Conservation (phyloP, 2,329 filamentous ascomycete species). For the Aspergillus ochraceus region DNA sequence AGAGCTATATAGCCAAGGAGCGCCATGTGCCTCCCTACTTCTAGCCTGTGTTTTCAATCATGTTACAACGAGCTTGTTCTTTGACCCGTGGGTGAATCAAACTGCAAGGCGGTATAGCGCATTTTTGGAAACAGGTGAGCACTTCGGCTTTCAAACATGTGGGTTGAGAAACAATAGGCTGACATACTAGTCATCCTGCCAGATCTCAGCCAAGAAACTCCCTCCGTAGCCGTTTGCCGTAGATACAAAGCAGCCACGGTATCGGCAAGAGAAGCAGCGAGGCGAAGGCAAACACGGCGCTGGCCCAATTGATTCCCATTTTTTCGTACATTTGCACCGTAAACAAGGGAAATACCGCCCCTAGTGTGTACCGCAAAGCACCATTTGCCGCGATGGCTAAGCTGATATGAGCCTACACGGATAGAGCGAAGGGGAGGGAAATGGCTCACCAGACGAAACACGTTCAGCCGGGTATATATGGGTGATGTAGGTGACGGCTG, state of each 20-base stretch:
- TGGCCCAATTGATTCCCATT: slow-evolving; percentile 11
- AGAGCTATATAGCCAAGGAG: too few species aligned
- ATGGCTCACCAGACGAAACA: slow-evolving; percentile 1
- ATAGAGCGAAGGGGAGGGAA: too few species aligned
- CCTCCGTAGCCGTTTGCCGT: neutral
- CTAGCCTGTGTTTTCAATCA: too few species aligned
- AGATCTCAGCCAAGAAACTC: neutral
- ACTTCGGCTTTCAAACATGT: too few species aligned
- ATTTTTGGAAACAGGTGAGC: too few species aligned
- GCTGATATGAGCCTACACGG: too few species aligned
- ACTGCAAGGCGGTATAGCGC: too few species aligned
- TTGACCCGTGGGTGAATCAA: too few species aligned
- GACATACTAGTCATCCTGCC: too few species aligned
- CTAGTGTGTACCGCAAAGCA: slow-evolving; percentile 2
- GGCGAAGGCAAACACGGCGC: slow-evolving; percentile 1
- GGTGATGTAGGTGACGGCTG: slow-evolving; percentile 4
- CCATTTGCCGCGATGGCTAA: slow-evolving; percentile 7
- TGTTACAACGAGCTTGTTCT: too few species aligned
- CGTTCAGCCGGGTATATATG: slow-evolving; percentile 3
- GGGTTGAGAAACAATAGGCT: too few species aligned
- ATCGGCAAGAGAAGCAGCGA: slow-evolving; percentile 4
- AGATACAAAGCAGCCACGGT: slow-evolving; percentile 3
- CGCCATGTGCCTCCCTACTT: too few species aligned
- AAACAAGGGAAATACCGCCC: slow-evolving; percentile 7
- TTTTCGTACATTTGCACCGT: slow-evolving; percentile 9